Evolutionary conservation across 2,329 filamentous ascomycete species (phyloP), one percentile per base, ranked within the genome.

Genomic region (Alternaria angustiovoidea): DNA sequence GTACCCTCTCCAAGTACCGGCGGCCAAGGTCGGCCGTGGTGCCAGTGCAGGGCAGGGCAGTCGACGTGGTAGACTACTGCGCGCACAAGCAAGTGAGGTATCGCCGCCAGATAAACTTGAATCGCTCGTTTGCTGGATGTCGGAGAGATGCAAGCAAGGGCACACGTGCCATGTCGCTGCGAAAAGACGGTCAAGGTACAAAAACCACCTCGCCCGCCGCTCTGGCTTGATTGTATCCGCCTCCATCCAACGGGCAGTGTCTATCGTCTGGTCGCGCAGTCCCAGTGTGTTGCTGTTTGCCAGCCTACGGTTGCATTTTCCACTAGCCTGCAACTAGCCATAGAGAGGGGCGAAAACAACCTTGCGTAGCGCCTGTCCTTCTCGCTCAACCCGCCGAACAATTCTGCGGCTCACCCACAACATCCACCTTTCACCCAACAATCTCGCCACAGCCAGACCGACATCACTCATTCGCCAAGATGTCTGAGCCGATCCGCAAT

Each of bases 401-500:
- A 66, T 74, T 75, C 72, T 76, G 72, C 72, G 61, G 46, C 64
- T 62, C 64, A 61, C 68, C 74, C 70, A 75, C 74, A 69, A 72
- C 69, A 47, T 65, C 61, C 69, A 65, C 65, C 66, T 61, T 64
- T 65, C 55, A 62, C 55, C 70, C 72, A 75, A 72, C 72, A 74
- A 72, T 71, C 71, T 65, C 64, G 69, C 70, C 66, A 69, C 72
- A 64, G 57, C 61, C 62, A 59, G 58, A 66, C 59, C 69, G 63
- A 68, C 67, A 65, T 63, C 70, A 66, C 61, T 62, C 61, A 67
- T 59, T 59, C 69, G 69, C 66, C 71, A 81, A 65, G 68, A 90
- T 90, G 88, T 88, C 88, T 78, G 88, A 89, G 77, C 87, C 87
- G 71, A 89, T 88, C 79, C 86, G 86, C 79, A 89, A 88, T 79